Evolutionary conservation across 2,329 filamentous ascomycete species (phyloP).

Genomic region (Allantophomopsis lycopodina): DNA sequence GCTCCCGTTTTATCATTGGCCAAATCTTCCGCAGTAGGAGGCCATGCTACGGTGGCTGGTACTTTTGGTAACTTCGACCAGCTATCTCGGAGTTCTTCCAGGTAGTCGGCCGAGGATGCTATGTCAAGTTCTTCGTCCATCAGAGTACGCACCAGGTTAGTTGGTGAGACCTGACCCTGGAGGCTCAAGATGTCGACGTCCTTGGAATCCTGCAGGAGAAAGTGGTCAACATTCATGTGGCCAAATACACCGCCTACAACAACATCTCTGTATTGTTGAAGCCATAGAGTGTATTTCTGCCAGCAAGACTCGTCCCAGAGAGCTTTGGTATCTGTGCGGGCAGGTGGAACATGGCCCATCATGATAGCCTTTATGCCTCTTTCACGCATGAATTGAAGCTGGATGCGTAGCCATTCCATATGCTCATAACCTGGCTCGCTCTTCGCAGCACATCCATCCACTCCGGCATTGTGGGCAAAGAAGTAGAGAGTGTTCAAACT

Average conservation of each 20-base stretch:
- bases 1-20: conserved; percentile 1
- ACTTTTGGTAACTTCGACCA: conserved; percentile 65
- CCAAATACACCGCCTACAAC: conserved; percentile 70
- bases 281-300: conserved; percentile 92
- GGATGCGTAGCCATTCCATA: conserved; percentile 88
- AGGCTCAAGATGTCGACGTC: conserved; percentile 50
- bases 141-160: conserved; percentile 17
- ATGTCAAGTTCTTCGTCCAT: conserved; percentile 44
- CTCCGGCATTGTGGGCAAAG: conserved; percentile 83
- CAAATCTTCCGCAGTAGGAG: conserved; percentile 4
- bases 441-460: conserved; percentile 72
- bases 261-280: conserved; percentile 82
- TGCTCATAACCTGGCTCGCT: conserved; percentile 85
- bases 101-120: conserved; percentile 62
- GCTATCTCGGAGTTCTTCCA: conserved; percentile 60
- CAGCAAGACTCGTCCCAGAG: conserved; percentile 96
- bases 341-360: conserved; percentile 87
- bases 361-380: conserved; percentile 89
- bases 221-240: conserved; percentile 99
- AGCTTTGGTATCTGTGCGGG: conserved; percentile 69
- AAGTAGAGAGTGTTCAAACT: conserved; percentile 96
- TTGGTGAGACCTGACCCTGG: conserved; percentile 14
- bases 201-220: conserved; percentile 76
- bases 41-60: conserved; percentile 2
- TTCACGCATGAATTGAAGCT: conserved; percentile 69